Evolutionary conservation across 2,329 filamentous ascomycete species (phyloP).

Genomic region (Rasamsonia emersonii): DNA sequence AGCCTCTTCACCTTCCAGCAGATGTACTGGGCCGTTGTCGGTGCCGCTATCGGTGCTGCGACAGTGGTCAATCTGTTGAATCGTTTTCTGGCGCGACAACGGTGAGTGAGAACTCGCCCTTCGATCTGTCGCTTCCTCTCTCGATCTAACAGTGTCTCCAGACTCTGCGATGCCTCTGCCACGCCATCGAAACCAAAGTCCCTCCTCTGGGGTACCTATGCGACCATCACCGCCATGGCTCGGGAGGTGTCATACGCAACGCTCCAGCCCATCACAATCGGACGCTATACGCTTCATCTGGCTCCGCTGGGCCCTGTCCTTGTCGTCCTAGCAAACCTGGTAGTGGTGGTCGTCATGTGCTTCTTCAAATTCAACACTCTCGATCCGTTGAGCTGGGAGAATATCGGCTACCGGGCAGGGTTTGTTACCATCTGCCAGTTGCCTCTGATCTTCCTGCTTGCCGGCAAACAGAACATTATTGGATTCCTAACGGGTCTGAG

Average conservation of each 20-base stretch:
- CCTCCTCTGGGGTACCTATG: slow-evolving; percentile 38
- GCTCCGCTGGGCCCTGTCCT: slow-evolving; percentile 31
- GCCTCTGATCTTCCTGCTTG: slow-evolving; percentile 48
- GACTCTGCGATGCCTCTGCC: slow-evolving; percentile 35
- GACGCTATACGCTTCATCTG: slow-evolving; percentile 25
- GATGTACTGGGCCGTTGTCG: slow-evolving; percentile 46
- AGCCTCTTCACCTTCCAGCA: slow-evolving; percentile 40
- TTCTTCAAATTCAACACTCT: slow-evolving; percentile 47
- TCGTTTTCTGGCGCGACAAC: slow-evolving; percentile 40
- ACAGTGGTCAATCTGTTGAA: slow-evolving; percentile 36
- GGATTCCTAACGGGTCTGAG: slow-evolving; percentile 39
- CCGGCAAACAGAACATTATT: slow-evolving; percentile 48
- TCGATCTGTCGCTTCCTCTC: neutral
- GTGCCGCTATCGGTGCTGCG: slow-evolving; percentile 26
- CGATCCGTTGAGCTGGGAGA: slow-evolving; percentile 45
- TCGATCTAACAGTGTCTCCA: slow-evolving; percentile 13
- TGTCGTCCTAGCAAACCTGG: slow-evolving; percentile 35
- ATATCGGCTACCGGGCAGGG: slow-evolving; percentile 48
- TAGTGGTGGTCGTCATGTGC: slow-evolving; percentile 45
- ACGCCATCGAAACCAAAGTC: slow-evolving; percentile 48
- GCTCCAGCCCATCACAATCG: slow-evolving; percentile 27
- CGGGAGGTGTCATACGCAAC: slow-evolving; percentile 46
- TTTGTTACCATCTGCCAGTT: slow-evolving; percentile 46
- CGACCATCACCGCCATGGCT: slow-evolving; percentile 45
- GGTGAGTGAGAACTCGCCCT: slow-evolving; percentile 25